Evolutionary conservation across 495 filamentous ascomycete species (phyloP).

Genomic region (Penicillium riverlandense): DNA sequence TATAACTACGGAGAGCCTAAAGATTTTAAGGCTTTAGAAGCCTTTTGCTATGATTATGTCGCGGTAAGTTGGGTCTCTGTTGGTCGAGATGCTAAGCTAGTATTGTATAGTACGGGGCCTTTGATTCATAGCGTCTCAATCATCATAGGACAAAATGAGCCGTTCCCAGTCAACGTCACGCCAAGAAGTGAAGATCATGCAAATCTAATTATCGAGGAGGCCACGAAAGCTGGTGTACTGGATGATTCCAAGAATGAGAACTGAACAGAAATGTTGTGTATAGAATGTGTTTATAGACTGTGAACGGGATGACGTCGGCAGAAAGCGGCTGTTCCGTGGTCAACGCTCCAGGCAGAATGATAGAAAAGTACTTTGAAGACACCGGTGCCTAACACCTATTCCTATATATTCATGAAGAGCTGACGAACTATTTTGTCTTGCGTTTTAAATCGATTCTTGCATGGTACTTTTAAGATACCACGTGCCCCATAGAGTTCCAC

Average conservation of each 20-base stretch:
- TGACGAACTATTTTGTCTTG: background rate
- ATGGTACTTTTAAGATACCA: constrained; percentile 14
- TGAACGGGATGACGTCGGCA: constrained; percentile 17
- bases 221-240: background rate
- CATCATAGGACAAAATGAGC: no score
- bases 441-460: background rate
- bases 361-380: no score
- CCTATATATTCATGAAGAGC: no score
- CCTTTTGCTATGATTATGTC: no score
- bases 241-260: background rate
- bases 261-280: no score
- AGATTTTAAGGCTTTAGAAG: no score
- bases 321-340: background rate
- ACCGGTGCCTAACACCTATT: background rate
- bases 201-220: constrained; percentile 7
- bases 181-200: constrained; percentile 15
- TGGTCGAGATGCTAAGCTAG: no score
- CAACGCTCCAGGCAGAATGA: no score
- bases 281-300: constrained; percentile 10
- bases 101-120: no score
- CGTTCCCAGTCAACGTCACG: constrained; percentile 5
- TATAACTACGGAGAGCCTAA: no score
- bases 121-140: no score
- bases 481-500: constrained; percentile 12
- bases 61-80: no score